Conservation (phyloP, 768 basidiomycete species). For the Scleroderma bovista region DNA sequence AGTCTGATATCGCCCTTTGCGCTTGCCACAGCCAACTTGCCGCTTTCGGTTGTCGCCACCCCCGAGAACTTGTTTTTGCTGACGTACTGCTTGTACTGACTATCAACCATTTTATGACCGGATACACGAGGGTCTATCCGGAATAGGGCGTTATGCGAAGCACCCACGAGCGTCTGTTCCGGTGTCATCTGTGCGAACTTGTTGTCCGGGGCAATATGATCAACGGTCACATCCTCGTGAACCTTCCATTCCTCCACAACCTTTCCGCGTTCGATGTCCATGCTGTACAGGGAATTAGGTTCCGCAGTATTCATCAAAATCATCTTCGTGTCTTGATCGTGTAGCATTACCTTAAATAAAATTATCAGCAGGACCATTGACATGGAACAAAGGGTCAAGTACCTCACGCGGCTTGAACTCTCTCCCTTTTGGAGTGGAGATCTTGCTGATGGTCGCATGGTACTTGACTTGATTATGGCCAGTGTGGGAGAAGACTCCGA, state of each 20-base stretch:
- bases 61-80: conserved; percentile 95
- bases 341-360: conserved; percentile 77
- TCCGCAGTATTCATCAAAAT: conserved; percentile 80
- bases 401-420: conserved; percentile 85
- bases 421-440: conserved; percentile 75
- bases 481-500: conserved; percentile 82
- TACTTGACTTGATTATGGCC: conserved; percentile 73
- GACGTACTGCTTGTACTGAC: conserved; percentile 92
- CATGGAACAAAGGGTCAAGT: conserved; percentile 13
- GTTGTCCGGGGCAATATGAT: conserved; percentile 86
- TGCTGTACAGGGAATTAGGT: conserved; percentile 75
- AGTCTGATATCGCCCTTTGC: conserved; percentile 95
- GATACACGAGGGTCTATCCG: conserved; percentile 94
- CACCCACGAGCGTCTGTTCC: conserved; percentile 90
- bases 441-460: conserved; percentile 78
- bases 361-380: conserved; percentile 4
- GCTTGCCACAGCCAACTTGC: conserved; percentile 88
- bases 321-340: conserved; percentile 96
- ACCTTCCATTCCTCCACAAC: conserved; percentile 99
- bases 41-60: conserved; percentile 79
- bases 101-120: conserved; percentile 90
- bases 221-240: conserved; percentile 80
- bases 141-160: conserved; percentile 94
- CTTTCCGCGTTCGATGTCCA: conserved; percentile 94
- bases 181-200: conserved; percentile 93